Evolutionary conservation across 371 early-diverging fungal species (phyloP), one percentile per base, ranked within the genome.

Genomic region (Mortierella sp.): DNA sequence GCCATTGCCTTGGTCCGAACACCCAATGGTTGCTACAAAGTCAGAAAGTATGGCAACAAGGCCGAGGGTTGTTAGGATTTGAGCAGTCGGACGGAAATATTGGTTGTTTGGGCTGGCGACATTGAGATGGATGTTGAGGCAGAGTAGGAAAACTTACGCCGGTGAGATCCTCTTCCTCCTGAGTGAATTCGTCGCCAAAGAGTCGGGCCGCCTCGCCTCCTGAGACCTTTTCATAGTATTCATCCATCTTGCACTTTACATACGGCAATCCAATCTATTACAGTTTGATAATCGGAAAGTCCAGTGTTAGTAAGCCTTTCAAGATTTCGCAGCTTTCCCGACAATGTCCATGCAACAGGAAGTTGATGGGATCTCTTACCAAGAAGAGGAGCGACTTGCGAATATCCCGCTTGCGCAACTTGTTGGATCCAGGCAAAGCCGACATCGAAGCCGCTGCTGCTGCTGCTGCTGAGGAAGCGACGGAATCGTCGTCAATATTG

Each of bases 171-270:
- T 85, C 86, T 43, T 75, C 78, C 41, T 89, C 87, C 49, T 83
- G 88, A 21, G 87, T 75, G 76, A 91, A 90, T 14, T 87, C 88
- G 43, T 90, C 88, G 8, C 96, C 96, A 71, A 96, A 90, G 51
- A 96, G 89, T 46, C 92, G 90, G 7, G 93, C 92, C 0, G 93
- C 93, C 43, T 90, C 91, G 27, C 95, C 94, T 60, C 95, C 95
- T 16, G 93, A 91, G 54, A 93, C 75, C 51, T 89, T 87, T 76
- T 95, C 94, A 83, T 95, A 96, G 54, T 90, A 87, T 74, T 95
- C 90, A 79, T 97, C 97, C 70, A 96, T 79, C 73, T 93, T 93
- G 79, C 88, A 87, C 86, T 97, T 97, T 76, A 94, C 78, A 78
- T 95, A 95, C 18, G 97, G 97, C 51, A 96, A 70, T 16, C 91